phyloP scores from a whole-genome alignment of 2,329 filamentous ascomycete genomes.

The Orbilia brochopaga region DNA sequence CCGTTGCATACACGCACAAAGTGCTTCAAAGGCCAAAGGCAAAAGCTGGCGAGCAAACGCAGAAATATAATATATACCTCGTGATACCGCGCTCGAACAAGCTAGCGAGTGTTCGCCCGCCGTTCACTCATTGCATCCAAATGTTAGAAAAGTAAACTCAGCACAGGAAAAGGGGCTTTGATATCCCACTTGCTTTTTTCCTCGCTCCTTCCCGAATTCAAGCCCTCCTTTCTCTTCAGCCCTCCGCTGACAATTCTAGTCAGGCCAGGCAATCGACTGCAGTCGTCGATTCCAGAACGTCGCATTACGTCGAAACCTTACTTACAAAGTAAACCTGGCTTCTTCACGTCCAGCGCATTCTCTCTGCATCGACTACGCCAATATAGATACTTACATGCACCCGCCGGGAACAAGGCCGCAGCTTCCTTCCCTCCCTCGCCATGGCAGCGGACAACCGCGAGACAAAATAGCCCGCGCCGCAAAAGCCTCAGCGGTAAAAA shows the following conservation, averaged over 20 bases:
- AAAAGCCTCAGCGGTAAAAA: conserved; percentile 4
- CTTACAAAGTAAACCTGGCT: conserved; percentile 12
- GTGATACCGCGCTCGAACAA: too few relatives aligned
- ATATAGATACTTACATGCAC: too few relatives aligned
- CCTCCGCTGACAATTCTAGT: background rate
- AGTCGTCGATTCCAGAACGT: conserved; percentile 12
- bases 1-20: too few relatives aligned
- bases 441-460: background rate
- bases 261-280: background rate
- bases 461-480: background rate
- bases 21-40: too few relatives aligned
- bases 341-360: too few relatives aligned
- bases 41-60: background rate
- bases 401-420: background rate
- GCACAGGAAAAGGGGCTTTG: conserved; percentile 37
- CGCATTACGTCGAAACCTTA: too few relatives aligned
- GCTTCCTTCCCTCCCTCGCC: background rate
- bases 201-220: conserved; percentile 51
- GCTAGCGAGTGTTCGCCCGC: too few relatives aligned
- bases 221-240: conserved; percentile 7
- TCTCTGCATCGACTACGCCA: too few relatives aligned
- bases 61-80: background rate
- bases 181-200: background rate
- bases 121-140: too few relatives aligned
- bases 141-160: background rate